Evolutionary conservation across 1,284 basidiomycete genomes (phyloP), one percentile per base, ranked within the genome.

Genomic region (Anthracocystis setariae): DNA sequence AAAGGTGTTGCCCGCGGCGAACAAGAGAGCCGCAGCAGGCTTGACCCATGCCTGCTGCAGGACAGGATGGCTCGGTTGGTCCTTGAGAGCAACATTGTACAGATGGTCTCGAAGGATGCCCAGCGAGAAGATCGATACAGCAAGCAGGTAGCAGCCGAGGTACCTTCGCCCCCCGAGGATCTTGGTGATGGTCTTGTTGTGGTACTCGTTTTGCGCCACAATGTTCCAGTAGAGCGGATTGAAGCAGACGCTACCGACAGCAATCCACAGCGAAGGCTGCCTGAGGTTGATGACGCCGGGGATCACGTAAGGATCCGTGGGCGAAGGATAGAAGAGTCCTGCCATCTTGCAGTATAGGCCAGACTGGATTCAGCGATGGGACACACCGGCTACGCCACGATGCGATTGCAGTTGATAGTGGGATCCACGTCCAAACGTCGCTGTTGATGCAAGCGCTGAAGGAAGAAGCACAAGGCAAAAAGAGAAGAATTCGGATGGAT

Each of bases 171-270:
- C 76, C 29, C 80, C 74, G 9, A 81, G 73, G 15, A 77, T 5
- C 42, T 70, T 72, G 42, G 82, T 82, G 48, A 83, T 78, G 12
- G 80, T 80, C 52, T 73, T 71, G 55, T 78, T 73, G 61, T 67
- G 74, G 55, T 83, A 81, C 58, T 83, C 94, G 85, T 95, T 93
- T 61, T 90, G 90, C 24, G 94, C 94, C 33, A 94, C 89, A 65
- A 94, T 89, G 84, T 98, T 98, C 95, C 94, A 98, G 75, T 92
- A 94, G 2, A 89, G 88, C 0, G 94, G 94, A 81, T 97, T 97
- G 86, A 96, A 95, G 15, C 68, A 73, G 66, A 78, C 75, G 52
- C 66, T 71, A 25, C 60, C 76, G 10, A 70, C 67, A 3, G 72
- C 77, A 46, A 79, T 70, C 74, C 73, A 79, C 7, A 81, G 54